Conservation (phyloP, 345 rosid species). For the Hypericum androsaemum region DNA sequence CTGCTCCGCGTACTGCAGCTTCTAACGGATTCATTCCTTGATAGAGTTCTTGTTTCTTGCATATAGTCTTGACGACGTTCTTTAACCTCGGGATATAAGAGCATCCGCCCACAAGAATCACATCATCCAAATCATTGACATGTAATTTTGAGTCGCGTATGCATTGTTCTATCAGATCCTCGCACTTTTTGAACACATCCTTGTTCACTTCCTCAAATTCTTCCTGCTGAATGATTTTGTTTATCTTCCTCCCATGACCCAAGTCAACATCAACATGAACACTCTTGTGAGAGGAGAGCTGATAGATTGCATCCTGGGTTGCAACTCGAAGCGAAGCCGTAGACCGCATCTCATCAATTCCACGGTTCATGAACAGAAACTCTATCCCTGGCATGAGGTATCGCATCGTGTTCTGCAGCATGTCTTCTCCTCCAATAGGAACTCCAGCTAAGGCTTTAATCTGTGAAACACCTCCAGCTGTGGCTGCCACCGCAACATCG, state of each 20-base stretch:
- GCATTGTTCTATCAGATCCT: conserved; percentile 51
- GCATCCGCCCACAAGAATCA: conserved; percentile 84
- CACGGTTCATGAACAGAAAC: conserved; percentile 29
- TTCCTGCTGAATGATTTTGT: conserved; percentile 34
- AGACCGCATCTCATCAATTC: conserved; percentile 29
- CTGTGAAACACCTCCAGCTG: conserved; percentile 95
- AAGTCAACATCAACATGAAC: conserved; percentile 57
- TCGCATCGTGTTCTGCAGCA: conserved; percentile 59
- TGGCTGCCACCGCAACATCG: conserved; percentile 70
- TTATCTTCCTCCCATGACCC: conserved; percentile 45
- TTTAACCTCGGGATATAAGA: conserved; percentile 53
- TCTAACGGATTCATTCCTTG: conserved; percentile 47
- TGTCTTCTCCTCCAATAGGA: conserved; percentile 74
- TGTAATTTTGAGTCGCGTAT: conserved; percentile 58
- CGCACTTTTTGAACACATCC: conserved; percentile 49
- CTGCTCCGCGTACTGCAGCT: conserved; percentile 78
- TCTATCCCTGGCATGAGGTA: conserved; percentile 44
- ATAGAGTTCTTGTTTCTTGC: conserved; percentile 52
- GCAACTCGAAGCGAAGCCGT: conserved; percentile 63
- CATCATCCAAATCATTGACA: conserved; percentile 42
- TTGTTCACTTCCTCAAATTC: conserved; percentile 72
- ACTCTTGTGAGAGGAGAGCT: conserved; percentile 37
- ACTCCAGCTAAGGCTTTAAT: conserved; percentile 68
- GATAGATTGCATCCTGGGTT: conserved; percentile 64
- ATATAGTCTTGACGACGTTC: conserved; percentile 31